Conservation (phyloP, 768 basidiomycete genomes). For the Boletales sp. region DNA sequence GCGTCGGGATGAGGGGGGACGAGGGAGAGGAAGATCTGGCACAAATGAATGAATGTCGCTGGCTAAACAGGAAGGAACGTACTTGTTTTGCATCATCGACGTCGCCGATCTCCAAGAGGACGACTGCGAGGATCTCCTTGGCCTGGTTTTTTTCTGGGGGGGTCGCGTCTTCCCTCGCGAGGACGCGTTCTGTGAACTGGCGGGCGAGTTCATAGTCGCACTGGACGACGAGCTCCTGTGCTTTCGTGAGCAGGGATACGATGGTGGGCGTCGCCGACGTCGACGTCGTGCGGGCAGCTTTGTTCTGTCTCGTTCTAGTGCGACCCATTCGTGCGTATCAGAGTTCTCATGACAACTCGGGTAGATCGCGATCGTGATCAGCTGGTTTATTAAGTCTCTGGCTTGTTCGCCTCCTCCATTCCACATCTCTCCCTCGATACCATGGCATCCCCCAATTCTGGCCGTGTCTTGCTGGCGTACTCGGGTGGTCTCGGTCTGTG, state of each 20-base stretch:
- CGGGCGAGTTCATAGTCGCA: conserved; percentile 82
- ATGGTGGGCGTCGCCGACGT: conserved; percentile 39
- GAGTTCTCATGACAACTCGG: background rate
- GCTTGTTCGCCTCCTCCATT: background rate
- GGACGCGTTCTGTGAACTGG: conserved; percentile 64
- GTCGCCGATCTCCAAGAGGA: conserved; percentile 76
- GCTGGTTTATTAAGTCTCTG: no score
- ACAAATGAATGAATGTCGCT: background rate
- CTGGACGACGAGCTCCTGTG: conserved; percentile 76
- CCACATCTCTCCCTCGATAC: background rate
- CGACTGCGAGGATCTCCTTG: conserved; percentile 77
- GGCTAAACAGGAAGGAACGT: conserved; percentile 20
- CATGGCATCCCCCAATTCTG: conserved; percentile 39
- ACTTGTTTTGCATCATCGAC: conserved; percentile 69
- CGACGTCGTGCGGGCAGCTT: conserved; percentile 12
- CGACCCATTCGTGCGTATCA: no score
- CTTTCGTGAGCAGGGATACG: conserved; percentile 64
- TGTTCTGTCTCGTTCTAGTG: conserved; percentile 43
- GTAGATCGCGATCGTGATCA: no score
- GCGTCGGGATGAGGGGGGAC: conserved; percentile 61
- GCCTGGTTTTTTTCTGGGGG: conserved; percentile 57
- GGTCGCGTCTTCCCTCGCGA: conserved; percentile 49
- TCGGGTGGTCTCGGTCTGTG: conserved; percentile 93
- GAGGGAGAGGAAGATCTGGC: conserved; percentile 60
- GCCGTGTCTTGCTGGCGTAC: conserved; percentile 95